A percentile compares a stretch with the other conserved stretches of the same genome.
phyloP scores from a whole-genome alignment of 2,329 filamentous ascomycete species.

The Diaporthe longicolla region DNA sequence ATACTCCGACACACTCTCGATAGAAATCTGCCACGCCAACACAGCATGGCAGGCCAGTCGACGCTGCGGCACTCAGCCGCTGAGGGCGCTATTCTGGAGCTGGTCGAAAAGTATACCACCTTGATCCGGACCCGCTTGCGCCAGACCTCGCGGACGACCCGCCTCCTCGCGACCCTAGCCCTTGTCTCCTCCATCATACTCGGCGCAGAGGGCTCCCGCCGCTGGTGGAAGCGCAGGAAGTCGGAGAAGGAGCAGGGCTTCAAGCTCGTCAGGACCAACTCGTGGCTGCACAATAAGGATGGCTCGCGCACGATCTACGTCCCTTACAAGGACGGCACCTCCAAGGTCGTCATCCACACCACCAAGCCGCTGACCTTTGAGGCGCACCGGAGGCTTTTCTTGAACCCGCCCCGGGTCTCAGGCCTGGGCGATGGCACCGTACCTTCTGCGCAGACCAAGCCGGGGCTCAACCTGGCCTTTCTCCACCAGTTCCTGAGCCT shows the following conservation, averaged over 20 bases:
- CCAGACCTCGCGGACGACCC: constrained; percentile 77
- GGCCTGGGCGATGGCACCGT: constrained; percentile 82
- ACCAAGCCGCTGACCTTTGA: constrained; percentile 97
- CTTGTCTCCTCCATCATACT: constrained; percentile 85
- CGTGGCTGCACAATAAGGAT: constrained; percentile 93
- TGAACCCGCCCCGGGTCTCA: constrained; percentile 89
- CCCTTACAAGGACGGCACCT: constrained; percentile 87
- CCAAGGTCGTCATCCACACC: constrained; percentile 90
- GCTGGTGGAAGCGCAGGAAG: constrained; percentile 80
- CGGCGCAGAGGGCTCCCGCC: constrained; percentile 82
- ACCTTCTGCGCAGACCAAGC: constrained; percentile 91
- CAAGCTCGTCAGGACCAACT: constrained; percentile 89
- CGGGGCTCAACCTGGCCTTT: constrained; percentile 94
- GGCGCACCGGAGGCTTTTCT: constrained; percentile 91
- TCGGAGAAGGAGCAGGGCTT: constrained; percentile 87
- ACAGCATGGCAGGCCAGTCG: constrained; percentile 86
- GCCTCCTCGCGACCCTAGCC: constrained; percentile 81
- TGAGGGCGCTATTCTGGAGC: constrained; percentile 76
- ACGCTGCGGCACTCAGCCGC: constrained; percentile 78
- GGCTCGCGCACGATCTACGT: constrained; percentile 96
- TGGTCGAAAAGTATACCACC: constrained; percentile 72
- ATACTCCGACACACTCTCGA: not conserved
- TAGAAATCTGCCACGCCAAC: constrained; percentile 30
- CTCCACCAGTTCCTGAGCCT: constrained; percentile 96
- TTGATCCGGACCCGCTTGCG: constrained; percentile 69